Conservation (phyloP, 176 grass and related monocot genomes). For the Musa acuminata region DNA sequence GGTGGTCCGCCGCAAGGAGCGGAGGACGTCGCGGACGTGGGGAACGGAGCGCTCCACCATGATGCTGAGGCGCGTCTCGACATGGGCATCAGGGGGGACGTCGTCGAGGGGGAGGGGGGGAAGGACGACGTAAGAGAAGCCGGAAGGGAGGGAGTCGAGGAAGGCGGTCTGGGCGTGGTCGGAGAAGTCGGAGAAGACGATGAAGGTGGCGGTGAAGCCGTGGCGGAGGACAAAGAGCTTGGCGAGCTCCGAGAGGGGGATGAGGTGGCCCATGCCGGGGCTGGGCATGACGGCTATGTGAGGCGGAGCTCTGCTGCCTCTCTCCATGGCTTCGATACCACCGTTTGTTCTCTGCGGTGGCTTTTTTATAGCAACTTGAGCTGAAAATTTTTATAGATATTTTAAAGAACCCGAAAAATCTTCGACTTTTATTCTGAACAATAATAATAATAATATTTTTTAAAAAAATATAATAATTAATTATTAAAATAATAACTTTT, state of each 20-base stretch:
- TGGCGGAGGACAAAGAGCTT: neutral
- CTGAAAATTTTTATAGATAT: too few species aligned
- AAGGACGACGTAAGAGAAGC: neutral
- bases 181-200: neutral
- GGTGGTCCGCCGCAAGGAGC: conserved; percentile 7
- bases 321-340: neutral
- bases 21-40: conserved; percentile 1
- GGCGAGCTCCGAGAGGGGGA: neutral
- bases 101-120: neutral
- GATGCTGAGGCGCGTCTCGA: conserved; percentile 11
- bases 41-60: neutral
- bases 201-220: conserved; percentile 1
- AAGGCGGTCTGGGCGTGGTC: neutral
- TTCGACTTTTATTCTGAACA: too few species aligned
- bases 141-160: neutral
- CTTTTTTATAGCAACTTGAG: too few species aligned
- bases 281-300: neutral
- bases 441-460: too few species aligned
- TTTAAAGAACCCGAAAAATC: too few species aligned
- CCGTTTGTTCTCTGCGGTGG: too few species aligned
- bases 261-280: neutral
- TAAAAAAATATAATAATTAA: too few species aligned
- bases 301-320: neutral
- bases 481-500: too few species aligned
- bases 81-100: neutral